Evolutionary conservation across 75 land plant species (phyloP), one percentile per base, ranked within the genome.

Genomic region (Cryptomeria japonica): DNA sequence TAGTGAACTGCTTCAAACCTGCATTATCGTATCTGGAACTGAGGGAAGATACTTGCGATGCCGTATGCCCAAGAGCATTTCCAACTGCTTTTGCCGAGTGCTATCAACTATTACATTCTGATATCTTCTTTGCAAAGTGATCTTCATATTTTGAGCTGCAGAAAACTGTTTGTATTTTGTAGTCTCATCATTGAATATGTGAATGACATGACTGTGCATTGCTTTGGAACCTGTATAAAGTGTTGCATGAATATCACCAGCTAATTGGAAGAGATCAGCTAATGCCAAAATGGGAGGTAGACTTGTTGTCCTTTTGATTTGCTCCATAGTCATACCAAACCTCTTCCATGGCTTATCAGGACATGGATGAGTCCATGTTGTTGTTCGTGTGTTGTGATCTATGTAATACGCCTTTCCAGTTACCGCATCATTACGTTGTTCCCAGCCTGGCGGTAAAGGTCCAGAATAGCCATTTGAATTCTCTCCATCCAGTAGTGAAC

Each of bases 231-330:
- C 99, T 82, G 99, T 98, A 89, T 98, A 98, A 11, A 98, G 90
- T 79, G 99, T 98, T 56, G 99, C 99, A 93, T 98, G 99, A 85
- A 98, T 97, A 90, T 98, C 99, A 61, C 99, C 99, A 44, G 99
- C 97, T 58, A 93, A 80, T 39, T 97, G 86, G 86, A 98, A 98
- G 53, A 98, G 88, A 73, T 95, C 99, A 78, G 99, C 93, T 70
- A 98, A 87, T 84, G 91, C 92, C 77, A 96, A 93, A 39, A 98
- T 89, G 18, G 99, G 96, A 78, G 92, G 87, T 47, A 93, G 88
- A 31, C 93, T 84, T 79, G 99, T 98, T 91, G 99, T 93, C 25
- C 91, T 92, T 88, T 96, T 97, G 88, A 98, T 96, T 86, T 96
- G 95, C 42, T 93, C 97, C 91, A 97, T 92, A 51, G 94, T 90